phyloP scores from a whole-genome alignment of 23 red algal genomes.

The Agarophyton chilense region DNA sequence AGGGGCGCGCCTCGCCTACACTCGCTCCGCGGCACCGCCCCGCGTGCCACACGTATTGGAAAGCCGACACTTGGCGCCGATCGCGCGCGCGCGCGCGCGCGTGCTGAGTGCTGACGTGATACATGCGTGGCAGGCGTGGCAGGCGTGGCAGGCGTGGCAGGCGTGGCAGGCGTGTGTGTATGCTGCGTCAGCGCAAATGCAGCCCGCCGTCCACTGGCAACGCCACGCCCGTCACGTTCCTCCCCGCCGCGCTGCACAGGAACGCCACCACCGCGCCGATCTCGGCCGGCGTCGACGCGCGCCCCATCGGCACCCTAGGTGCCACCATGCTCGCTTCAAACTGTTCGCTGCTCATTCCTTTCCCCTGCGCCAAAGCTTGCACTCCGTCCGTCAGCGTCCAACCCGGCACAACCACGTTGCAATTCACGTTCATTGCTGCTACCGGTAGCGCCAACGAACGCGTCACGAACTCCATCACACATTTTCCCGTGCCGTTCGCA shows the following conservation, averaged over 20 bases:
- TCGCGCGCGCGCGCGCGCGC: too few relatives aligned
- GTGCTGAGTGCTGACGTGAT: too few relatives aligned
- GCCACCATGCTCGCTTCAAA: neutral
- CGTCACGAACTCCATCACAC: neutral
- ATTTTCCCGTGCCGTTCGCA: neutral
- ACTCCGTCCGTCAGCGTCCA: neutral
- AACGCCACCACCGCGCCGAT: neutral
- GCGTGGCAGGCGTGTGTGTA: too few relatives aligned
- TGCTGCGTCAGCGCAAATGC: neutral
- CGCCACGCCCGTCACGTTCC: neutral
- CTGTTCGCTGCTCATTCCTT: neutral
- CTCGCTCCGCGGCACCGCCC: too few relatives aligned
- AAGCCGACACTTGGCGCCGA: too few relatives aligned
- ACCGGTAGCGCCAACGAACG: neutral
- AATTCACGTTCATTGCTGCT: neutral
- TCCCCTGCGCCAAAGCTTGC: neutral
- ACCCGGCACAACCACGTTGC: neutral
- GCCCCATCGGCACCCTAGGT: neutral
- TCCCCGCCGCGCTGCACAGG: neutral
- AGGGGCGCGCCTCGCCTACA: too few relatives aligned
- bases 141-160: too few relatives aligned
- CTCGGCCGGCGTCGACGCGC: neutral
- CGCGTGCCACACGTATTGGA: too few relatives aligned
- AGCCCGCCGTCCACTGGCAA: neutral
- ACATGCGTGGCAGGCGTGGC: too few relatives aligned